Conservation (phyloP, 257 asterid species). For the Catharanthus roseus region DNA sequence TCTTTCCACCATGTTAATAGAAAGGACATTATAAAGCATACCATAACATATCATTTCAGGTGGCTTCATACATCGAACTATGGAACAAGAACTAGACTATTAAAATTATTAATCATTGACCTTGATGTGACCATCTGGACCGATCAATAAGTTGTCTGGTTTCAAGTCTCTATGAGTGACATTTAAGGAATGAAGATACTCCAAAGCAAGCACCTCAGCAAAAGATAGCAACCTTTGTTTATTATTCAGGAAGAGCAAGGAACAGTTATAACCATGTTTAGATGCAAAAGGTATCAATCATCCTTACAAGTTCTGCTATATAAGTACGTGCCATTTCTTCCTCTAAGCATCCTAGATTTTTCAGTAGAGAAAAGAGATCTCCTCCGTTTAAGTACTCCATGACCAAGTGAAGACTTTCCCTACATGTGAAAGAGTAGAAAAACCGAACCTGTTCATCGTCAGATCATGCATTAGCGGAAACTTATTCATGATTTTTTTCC, state of each 20-base stretch:
- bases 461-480: conserved; percentile 45
- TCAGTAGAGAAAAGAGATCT: conserved; percentile 86
- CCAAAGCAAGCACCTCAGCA: conserved; percentile 92
- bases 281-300: conserved; percentile 12
- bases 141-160: conserved; percentile 95
- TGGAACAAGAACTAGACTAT: conserved; percentile 8
- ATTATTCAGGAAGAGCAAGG: conserved; percentile 21
- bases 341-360: conserved; percentile 89
- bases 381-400: conserved; percentile 99
- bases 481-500: conserved; percentile 17
- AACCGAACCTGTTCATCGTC: conserved; percentile 91
- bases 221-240: conserved; percentile 19
- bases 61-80: background rate
- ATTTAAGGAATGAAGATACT: conserved; percentile 84
- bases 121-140: conserved; percentile 99
- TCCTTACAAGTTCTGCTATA: conserved; percentile 97
- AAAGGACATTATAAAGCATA: background rate
- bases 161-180: conserved; percentile 93
- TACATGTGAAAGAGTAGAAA: conserved; percentile 99
- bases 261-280: conserved; percentile 18
- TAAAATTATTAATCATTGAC: conserved; percentile 36
- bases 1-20: background rate
- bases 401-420: conserved; percentile 96
- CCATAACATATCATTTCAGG: background rate
- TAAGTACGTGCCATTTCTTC: conserved; percentile 87